These are phyloP conservation scores for Austroboletus eburneus DNA, from an alignment of 768 basidiomycete species.

Conservation along the genomic window DNA sequence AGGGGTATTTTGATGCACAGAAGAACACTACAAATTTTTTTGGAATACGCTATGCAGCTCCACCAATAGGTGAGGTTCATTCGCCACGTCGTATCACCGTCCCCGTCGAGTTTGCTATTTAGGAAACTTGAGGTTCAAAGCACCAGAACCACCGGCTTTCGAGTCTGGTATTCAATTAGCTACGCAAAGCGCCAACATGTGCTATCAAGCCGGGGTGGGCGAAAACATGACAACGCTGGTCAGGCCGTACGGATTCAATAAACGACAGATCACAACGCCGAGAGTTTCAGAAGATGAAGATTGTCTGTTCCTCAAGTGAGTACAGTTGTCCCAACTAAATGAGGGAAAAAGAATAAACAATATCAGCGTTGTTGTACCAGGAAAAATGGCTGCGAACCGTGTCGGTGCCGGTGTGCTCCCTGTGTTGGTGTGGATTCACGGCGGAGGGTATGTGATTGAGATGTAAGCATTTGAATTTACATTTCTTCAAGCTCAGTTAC, in stretches of 20 bases:
- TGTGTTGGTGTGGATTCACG: conserved; percentile 36
- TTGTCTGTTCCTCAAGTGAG: conserved; percentile 27
- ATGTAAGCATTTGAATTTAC: neutral
- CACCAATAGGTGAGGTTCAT: conserved; percentile 43
- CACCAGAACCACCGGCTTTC: conserved; percentile 23
- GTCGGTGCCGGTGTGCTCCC: conserved; percentile 16
- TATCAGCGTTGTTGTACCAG: conserved; percentile 10
- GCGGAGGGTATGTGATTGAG: conserved; percentile 25
- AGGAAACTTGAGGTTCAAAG: conserved; percentile 26
- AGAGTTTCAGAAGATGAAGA: conserved; percentile 33
- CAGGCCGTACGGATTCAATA: neutral
- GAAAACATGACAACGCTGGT: conserved; percentile 5
- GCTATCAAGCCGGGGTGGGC: conserved; percentile 18
- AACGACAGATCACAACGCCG: conserved; percentile 6
- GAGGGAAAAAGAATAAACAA: neutral
- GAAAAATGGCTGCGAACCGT: conserved; percentile 2
- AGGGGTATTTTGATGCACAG: conserved; percentile 22
- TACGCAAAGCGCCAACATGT: conserved; percentile 22
- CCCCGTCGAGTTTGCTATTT: neutral
- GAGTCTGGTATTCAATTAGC: conserved; percentile 24
- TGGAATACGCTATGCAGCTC: conserved; percentile 43
- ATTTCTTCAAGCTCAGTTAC: conserved; percentile 17
- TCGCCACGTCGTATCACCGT: neutral
- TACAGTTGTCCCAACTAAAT: neutral
- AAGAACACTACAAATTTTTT: conserved; percentile 24